Evolutionary conservation across 1,284 basidiomycete genomes (phyloP), one percentile per base, ranked within the genome.

Genomic region (Marasmius tenuissimus): DNA sequence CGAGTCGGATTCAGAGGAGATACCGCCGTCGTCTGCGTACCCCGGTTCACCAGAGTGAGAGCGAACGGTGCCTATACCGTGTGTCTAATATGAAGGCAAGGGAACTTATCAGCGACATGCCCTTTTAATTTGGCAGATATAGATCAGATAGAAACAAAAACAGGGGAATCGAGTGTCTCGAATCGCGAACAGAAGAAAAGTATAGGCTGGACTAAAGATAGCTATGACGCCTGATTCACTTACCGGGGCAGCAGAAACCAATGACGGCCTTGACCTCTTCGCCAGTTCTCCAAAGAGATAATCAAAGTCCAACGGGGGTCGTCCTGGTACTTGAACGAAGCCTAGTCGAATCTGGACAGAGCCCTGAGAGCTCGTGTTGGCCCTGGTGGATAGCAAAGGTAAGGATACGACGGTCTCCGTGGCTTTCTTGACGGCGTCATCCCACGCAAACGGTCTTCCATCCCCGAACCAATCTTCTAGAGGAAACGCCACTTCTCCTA

Each of bases 61-160:
- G 45, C 89, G 87, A 59, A 94, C 79, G 0, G 94, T 97, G 56
- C 94, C 95, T 40, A 97, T 89, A 16, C 94, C 93, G 75, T 93
- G 87, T 18, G 94, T 93, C 93, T 96, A 70, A 18, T 60, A 35
- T 49, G 47, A 60, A 59, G 61, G 58, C 48, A 20, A 45, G 38
- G 42, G 54, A 49, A 55, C 63, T 38, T 56, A 33, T 45, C 39
- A 61, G 18, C 55, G 45, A 40, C 16, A 7, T 3, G 48, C 34
- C 58, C 39, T 45, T 49, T 34, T 66, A 20, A 56, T 56, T 51
- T 14, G 22, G 14, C 16, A 12, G 27, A 20, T 34, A 54, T 12
- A 14, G 37, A 39, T 27, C n/a, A 34, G 27, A 16, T n/a, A 22
- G 18, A 40, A 27, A 40, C 14, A 42, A 22, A 39, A 40, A 57